These are phyloP conservation scores for Cornus suecica DNA, from an alignment of 148 eudicot species.

Conservation along the genomic window DNA sequence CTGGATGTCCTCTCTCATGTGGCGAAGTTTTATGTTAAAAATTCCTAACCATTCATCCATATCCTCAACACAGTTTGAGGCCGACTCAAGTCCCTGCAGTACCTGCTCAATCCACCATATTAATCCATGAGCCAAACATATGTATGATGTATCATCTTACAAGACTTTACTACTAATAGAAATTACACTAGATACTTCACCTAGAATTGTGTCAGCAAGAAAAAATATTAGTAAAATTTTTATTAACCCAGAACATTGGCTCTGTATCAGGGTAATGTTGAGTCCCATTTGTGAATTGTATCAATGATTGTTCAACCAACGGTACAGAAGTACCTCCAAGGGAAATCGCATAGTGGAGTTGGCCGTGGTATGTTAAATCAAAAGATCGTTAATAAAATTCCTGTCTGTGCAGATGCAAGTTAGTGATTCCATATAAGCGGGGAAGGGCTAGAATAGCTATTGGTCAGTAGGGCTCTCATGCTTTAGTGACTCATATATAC, in stretches of 20 bases:
- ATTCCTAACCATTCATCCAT: conserved; percentile 92
- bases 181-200: neutral
- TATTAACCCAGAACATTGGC: neutral
- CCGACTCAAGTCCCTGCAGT: conserved; percentile 59
- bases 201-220: no score
- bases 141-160: neutral
- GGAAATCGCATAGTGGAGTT: neutral
- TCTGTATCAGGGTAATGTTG: neutral
- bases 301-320: neutral
- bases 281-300: neutral
- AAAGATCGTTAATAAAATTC: neutral
- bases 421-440: neutral
- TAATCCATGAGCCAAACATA: neutral
- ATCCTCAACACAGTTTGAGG: conserved; percentile 65
- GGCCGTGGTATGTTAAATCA: neutral
- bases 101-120: conserved; percentile 41
- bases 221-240: neutral
- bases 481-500: no score
- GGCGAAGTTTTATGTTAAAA: conserved; percentile 72
- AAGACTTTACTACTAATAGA: neutral
- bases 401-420: neutral
- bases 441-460: neutral
- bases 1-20: conserved; percentile 88
- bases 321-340: neutral
- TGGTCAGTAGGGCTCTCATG: no score